phyloP scores from a whole-genome alignment of 208 protist species.

The Trypanosoma grayi region DNA sequence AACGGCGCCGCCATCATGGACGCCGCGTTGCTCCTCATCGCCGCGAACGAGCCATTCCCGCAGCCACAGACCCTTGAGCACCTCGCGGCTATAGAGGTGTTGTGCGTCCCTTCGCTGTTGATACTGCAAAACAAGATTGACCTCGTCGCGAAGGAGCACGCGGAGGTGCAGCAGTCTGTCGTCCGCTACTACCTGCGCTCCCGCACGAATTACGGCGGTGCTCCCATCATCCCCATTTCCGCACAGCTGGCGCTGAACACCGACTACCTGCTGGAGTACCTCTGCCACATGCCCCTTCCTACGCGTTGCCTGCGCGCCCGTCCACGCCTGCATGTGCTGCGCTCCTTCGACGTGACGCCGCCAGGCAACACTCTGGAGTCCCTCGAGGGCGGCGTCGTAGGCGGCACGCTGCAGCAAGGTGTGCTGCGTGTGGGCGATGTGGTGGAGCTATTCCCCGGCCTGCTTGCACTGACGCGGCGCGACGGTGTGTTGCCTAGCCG shows the following conservation, averaged over 20 bases:
- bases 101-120: slow-evolving; percentile 98
- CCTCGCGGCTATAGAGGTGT: slow-evolving; percentile 99
- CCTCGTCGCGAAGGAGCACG: slow-evolving; percentile 96
- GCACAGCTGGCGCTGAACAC: slow-evolving; percentile 99
- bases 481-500: background rate
- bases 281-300: slow-evolving; percentile 98
- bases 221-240: slow-evolving; percentile 99
- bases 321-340: slow-evolving; percentile 98
- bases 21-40: slow-evolving; percentile 99
- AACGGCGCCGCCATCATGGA: slow-evolving; percentile 99
- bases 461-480: background rate
- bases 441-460: slow-evolving; percentile 99
- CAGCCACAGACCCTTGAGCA: slow-evolving; percentile 97
- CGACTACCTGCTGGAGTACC: slow-evolving; percentile 98
- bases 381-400: slow-evolving; percentile 97
- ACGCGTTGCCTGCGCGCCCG: slow-evolving; percentile 92
- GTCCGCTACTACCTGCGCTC: slow-evolving; percentile 92
- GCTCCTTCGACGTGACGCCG: slow-evolving; percentile 99
- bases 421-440: slow-evolving; percentile 98
- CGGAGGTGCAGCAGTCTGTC: slow-evolving; percentile 95
- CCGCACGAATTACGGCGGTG: slow-evolving; percentile 89
- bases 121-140: slow-evolving; percentile 99
- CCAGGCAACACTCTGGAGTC: slow-evolving; percentile 81
- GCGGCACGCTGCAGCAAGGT: slow-evolving; percentile 97
- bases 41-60: slow-evolving; percentile 98